Evolutionary conservation across 805 yeast species (phyloP).

Genomic region (Saturnispora serradocipensis): DNA sequence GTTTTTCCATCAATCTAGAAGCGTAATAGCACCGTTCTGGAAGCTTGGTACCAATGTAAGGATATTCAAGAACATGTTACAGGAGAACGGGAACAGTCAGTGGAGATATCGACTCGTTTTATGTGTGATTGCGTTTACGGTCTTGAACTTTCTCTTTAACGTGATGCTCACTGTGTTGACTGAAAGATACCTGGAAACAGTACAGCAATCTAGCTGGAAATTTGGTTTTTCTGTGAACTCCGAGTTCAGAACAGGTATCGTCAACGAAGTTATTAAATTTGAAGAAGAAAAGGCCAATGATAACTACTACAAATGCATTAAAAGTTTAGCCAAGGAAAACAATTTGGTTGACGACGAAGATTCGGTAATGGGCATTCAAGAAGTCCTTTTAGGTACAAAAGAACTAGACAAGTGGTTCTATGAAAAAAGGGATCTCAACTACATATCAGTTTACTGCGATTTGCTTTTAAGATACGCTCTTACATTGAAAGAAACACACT

Average conservation of each 20-base stretch:
- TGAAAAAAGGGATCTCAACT: constrained; percentile 26
- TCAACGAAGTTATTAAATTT: constrained; percentile 29
- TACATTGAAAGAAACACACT: constrained; percentile 22
- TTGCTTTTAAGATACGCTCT: constrained; percentile 32
- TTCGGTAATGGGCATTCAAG: constrained; percentile 14
- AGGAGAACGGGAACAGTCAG: constrained; percentile 31
- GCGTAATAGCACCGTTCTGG: constrained; percentile 25
- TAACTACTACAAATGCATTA: constrained; percentile 25
- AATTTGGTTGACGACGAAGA: constrained; percentile 19
- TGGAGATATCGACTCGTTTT: constrained; percentile 36
- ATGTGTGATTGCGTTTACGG: constrained; percentile 34
- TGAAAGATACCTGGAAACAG: constrained; percentile 20
- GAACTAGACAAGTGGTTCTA: constrained; percentile 21
- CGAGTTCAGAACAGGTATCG: constrained; percentile 30
- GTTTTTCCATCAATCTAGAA: constrained; percentile 3
- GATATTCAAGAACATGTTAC: constrained; percentile 19
- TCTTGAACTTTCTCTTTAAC: constrained; percentile 30
- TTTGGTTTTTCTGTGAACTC: constrained; percentile 25
- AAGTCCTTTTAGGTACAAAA: constrained; percentile 14
- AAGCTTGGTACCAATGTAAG: constrained; percentile 24
- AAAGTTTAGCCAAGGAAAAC: constrained; percentile 24
- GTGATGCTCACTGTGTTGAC: constrained; percentile 27
- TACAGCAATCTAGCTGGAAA: constrained; percentile 22
- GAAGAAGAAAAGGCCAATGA: constrained; percentile 28
- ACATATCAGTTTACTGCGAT: constrained; percentile 30